phyloP scores from a whole-genome alignment of 1,139 yeast genomes.

The Candida pseudoviswanathii region DNA sequence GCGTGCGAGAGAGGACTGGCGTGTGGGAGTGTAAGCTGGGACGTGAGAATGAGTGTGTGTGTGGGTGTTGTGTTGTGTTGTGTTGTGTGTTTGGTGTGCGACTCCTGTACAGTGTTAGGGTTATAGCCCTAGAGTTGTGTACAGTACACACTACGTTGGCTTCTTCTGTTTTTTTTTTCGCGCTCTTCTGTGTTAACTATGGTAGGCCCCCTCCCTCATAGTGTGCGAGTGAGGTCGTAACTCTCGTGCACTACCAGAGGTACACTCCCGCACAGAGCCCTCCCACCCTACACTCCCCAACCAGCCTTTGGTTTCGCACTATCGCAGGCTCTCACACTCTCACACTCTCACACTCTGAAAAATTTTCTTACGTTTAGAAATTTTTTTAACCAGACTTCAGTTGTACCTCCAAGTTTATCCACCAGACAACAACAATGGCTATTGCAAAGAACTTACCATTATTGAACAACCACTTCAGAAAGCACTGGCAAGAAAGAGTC shows the following conservation, averaged over 20 bases:
- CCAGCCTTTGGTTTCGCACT: neutral
- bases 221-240: too few species aligned
- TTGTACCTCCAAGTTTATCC: conserved; percentile 6
- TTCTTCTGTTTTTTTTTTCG: neutral
- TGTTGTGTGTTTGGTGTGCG: too few species aligned
- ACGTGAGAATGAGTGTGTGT: neutral
- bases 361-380: conserved; percentile 11
- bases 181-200: too few species aligned
- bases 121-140: conserved; percentile 4
- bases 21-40: too few species aligned
- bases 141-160: conserved; percentile 3
- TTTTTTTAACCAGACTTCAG: conserved; percentile 6
- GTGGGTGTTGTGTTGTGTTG: too few species aligned
- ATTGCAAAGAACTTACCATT: conserved; percentile 97
- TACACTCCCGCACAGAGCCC: neutral
- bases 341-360: conserved; percentile 12
- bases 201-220: too few species aligned
- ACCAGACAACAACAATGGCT: conserved; percentile 56
- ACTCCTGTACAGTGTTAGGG: conserved; percentile 7
- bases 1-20: neutral
- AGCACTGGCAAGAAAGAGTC: conserved; percentile 99
- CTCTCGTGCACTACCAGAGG: neutral
- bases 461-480: conserved; percentile 96
- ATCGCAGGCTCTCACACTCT: conserved; percentile 3
- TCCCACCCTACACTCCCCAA: too few species aligned